phyloP scores from a whole-genome alignment of 306 rosid genomes.

The Gleditsia sinensis region DNA sequence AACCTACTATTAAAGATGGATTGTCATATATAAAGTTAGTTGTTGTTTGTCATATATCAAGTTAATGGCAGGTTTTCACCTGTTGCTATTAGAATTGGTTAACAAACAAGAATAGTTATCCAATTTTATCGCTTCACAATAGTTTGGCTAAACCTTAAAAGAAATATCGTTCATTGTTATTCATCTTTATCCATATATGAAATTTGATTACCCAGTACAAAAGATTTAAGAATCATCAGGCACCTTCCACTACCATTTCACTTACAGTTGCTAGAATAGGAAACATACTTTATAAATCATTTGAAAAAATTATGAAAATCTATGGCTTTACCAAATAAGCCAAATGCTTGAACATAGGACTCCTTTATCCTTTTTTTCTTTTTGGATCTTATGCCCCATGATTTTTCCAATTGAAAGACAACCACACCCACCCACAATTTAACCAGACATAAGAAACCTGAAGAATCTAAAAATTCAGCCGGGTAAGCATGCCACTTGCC shows the following conservation, averaged over 20 bases:
- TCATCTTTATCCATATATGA: background rate
- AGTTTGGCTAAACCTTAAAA: no score
- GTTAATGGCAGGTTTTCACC: background rate
- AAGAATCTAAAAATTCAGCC: no score
- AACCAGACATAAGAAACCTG: no score
- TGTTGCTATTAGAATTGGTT: background rate
- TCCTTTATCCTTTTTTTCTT: no score
- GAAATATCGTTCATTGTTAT: no score
- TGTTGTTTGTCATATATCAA: background rate
- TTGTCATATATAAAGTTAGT: no score
- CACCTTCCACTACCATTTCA: background rate
- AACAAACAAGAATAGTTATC: no score
- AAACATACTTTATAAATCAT: background rate
- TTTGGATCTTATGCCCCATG: no score
- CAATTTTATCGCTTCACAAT: no score
- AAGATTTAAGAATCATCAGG: background rate
- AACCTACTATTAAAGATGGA: background rate
- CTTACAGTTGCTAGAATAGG: background rate
- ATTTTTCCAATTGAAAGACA: background rate
- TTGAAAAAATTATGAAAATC: background rate
- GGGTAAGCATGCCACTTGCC: no score
- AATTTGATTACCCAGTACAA: background rate
- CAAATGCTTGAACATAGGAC: background rate
- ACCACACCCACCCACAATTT: no score
- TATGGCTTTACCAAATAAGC: background rate